phyloP scores from a whole-genome alignment of 495 filamentous ascomycete species.

The Aspergillus nidulans region DNA sequence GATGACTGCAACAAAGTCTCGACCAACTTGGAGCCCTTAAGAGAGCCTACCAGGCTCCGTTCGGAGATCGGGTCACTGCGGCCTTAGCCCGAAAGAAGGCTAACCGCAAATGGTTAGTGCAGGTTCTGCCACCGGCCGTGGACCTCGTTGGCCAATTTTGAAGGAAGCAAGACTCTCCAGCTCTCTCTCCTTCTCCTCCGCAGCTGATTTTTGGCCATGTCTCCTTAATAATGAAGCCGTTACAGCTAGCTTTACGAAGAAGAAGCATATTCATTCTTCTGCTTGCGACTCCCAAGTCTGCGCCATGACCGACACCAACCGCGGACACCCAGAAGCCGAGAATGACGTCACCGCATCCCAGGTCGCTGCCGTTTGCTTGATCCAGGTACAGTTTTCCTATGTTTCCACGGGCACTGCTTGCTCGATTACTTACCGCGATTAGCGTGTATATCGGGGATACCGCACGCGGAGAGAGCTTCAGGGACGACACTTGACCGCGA shows the following conservation, averaged over 20 bases:
- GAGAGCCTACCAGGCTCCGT: no score
- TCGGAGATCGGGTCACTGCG: no score
- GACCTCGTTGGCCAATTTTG: no score
- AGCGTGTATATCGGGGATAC: constrained; percentile 70
- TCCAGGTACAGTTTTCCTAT: constrained; percentile 33
- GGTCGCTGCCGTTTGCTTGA: constrained; percentile 14
- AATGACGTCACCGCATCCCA: not conserved
- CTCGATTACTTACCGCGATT: constrained; percentile 4
- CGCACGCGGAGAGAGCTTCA: constrained; percentile 59
- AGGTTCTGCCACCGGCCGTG: no score
- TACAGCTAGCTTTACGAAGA: no score
- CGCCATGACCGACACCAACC: not conserved
- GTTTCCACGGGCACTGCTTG: not conserved
- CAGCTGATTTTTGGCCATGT: not conserved
- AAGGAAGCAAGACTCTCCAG: no score
- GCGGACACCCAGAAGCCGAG: not conserved
- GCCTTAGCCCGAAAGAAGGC: no score
- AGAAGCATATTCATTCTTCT: no score
- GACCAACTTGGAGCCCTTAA: no score
- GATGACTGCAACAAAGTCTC: no score
- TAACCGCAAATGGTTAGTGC: no score
- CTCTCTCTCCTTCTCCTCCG: not conserved
- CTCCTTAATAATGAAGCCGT: not conserved
- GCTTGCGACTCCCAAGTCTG: not conserved
- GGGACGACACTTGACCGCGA: constrained; percentile 61